A percentile compares a stretch with the other conserved stretches of the same genome.
Conservation (phyloP, 2,329 filamentous ascomycete genomes). For the Waltergamsia citrina region DNA sequence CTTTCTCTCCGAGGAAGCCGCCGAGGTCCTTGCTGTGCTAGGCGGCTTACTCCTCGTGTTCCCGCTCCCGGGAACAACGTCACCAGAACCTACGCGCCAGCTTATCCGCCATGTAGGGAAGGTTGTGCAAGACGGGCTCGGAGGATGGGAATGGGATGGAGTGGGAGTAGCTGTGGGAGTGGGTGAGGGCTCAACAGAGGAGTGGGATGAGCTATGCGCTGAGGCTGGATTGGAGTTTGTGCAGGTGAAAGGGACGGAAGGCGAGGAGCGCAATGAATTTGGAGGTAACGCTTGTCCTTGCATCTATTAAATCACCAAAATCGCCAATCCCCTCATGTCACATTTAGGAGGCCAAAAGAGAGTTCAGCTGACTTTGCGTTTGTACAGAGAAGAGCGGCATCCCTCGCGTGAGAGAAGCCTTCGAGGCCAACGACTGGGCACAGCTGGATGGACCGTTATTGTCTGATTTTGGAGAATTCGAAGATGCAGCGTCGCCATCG, state of each 20-base stretch:
- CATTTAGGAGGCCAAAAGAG: no score
- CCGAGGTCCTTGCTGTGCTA: slow-evolving; percentile 50
- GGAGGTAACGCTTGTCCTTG: slow-evolving; percentile 43
- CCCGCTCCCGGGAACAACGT: slow-evolving; percentile 9
- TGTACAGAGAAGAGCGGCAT: slow-evolving; percentile 47
- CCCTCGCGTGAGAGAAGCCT: slow-evolving; percentile 47
- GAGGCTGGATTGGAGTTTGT: slow-evolving; percentile 55
- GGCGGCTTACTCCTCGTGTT: slow-evolving; percentile 46
- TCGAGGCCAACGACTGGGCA: slow-evolving; percentile 59
- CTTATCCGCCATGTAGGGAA: slow-evolving; percentile 43
- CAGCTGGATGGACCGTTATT: slow-evolving; percentile 14
- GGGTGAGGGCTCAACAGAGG: slow-evolving; percentile 36
- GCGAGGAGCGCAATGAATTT: slow-evolving; percentile 43
- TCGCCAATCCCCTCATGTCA: no score
- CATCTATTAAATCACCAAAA: no score
- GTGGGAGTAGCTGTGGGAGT: slow-evolving; percentile 51
- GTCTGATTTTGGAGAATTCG: slow-evolving; percentile 20
- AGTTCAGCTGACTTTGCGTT: slow-evolving; percentile 9
- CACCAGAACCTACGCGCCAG: slow-evolving; percentile 17
- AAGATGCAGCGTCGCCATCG: slow-evolving; percentile 18
- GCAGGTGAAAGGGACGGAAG: slow-evolving; percentile 29
- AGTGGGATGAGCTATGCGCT: slow-evolving; percentile 52
- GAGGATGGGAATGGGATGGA: slow-evolving; percentile 56
- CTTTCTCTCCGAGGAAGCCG: slow-evolving; percentile 51
- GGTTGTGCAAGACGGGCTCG: slow-evolving; percentile 46